These are phyloP conservation scores for Halenospora varia DNA, from an alignment of 495 filamentous ascomycete genomes.

Conservation along the genomic window DNA sequence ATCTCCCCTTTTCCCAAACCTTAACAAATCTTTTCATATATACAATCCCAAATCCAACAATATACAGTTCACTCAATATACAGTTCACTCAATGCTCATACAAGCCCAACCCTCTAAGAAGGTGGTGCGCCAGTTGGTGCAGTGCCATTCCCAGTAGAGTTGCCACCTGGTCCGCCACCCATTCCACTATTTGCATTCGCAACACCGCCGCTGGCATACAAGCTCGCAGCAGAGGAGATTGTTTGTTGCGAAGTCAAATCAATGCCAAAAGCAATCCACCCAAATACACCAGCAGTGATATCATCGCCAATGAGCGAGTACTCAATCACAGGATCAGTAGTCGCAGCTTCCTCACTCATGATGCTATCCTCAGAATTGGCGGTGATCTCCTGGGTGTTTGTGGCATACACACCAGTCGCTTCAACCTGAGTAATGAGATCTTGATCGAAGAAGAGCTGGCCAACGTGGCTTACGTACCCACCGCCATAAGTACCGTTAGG, in stretches of 20 bases:
- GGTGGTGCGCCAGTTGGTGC: neutral
- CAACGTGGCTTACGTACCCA: conserved; percentile 49
- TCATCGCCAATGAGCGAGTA: conserved; percentile 48
- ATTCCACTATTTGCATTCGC: conserved; percentile 3
- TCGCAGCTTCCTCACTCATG: conserved; percentile 40
- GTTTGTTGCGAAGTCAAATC: conserved; percentile 32
- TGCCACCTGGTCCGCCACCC: conserved; percentile 6
- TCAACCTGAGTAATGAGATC: conserved; percentile 52
- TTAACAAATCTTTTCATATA: too few species aligned
- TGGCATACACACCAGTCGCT: conserved; percentile 48
- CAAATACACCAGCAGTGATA: conserved; percentile 48
- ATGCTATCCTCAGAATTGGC: conserved; percentile 45
- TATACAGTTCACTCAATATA: too few species aligned
- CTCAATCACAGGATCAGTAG: conserved; percentile 53
- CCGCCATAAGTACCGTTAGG: conserved; percentile 47
- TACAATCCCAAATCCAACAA: too few species aligned
- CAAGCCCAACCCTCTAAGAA: neutral
- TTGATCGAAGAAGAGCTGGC: conserved; percentile 64
- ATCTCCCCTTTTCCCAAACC: too few species aligned
- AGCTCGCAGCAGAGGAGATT: conserved; percentile 17
- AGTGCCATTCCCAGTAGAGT: neutral
- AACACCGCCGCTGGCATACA: conserved; percentile 10
- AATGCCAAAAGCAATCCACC: conserved; percentile 46
- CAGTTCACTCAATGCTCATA: too few species aligned
- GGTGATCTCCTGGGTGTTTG: conserved; percentile 49